Evolutionary conservation across 1,284 basidiomycete species (phyloP).

Genomic region (Vanrija sp.): DNA sequence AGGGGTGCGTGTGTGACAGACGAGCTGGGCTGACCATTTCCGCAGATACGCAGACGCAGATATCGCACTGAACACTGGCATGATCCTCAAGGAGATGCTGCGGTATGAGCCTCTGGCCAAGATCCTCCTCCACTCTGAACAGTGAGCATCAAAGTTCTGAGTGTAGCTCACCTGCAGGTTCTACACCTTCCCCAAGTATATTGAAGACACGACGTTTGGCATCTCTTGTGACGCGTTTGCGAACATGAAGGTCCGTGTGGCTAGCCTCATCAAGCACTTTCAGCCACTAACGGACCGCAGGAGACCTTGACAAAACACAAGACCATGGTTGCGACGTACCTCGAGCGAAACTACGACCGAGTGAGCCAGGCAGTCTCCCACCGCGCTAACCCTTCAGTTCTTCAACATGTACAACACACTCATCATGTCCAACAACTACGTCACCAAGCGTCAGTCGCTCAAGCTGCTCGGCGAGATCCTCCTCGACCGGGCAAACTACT

Average conservation of each 20-base stretch:
- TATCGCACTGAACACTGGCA: constrained; percentile 92
- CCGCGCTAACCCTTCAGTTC: constrained; percentile 58
- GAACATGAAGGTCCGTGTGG: constrained; percentile 68
- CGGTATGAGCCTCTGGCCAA: constrained; percentile 87
- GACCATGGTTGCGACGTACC: constrained; percentile 90
- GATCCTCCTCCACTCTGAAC: constrained; percentile 84
- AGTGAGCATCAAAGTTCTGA: constrained; percentile 57
- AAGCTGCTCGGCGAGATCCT: constrained; percentile 97
- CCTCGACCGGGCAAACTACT: constrained; percentile 95
- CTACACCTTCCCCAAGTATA: constrained; percentile 93
- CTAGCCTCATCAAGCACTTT: neutral
- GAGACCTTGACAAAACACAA: constrained; percentile 95
- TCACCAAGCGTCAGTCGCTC: constrained; percentile 98
- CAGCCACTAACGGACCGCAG: constrained; percentile 27
- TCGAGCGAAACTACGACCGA: constrained; percentile 93
- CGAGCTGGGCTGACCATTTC: constrained; percentile 2
- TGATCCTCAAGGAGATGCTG: constrained; percentile 97
- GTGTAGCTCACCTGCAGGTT: constrained; percentile 59
- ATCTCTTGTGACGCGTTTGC: constrained; percentile 97
- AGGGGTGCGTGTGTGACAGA: constrained; percentile 53
- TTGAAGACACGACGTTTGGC: constrained; percentile 96
- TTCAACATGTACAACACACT: constrained; percentile 91
- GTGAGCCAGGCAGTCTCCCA: constrained; percentile 52
- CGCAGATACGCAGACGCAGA: constrained; percentile 83
- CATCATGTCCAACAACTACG: constrained; percentile 90